Conservation (phyloP, 2,329 filamentous ascomycete species). For the Diaporthe capsici region DNA sequence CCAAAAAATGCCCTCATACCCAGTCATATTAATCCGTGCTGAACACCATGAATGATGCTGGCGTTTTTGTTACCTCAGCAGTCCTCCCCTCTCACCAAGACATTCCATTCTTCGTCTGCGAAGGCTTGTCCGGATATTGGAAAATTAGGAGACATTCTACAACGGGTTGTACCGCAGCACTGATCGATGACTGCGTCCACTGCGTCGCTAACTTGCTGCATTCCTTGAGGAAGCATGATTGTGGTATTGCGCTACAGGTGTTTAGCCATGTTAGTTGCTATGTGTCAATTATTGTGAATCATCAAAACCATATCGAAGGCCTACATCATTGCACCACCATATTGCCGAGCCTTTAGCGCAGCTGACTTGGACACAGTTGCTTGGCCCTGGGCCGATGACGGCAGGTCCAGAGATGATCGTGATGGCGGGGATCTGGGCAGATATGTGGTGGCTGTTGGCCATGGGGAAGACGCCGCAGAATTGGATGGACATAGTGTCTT, state of each 20-base stretch:
- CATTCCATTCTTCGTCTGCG: background rate
- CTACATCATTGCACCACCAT: slow-evolving; percentile 10
- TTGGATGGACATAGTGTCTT: background rate
- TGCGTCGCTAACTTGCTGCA: background rate
- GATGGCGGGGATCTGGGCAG: background rate
- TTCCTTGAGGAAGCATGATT: background rate
- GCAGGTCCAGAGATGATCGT: background rate
- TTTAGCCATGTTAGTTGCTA: rapidly evolving
- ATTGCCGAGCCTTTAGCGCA: background rate
- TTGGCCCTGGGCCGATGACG: background rate
- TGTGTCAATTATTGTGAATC: background rate
- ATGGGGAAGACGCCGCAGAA: background rate
- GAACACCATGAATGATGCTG: background rate
- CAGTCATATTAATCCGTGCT: background rate
- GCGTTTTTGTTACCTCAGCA: background rate
- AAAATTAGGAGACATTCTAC: background rate
- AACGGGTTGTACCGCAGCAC: background rate
- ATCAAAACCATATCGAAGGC: background rate
- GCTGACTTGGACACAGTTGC: background rate
- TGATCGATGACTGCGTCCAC: background rate
- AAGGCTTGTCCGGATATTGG: background rate
- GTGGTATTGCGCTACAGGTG: background rate
- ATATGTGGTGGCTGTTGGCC: background rate
- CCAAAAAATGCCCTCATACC: too few species aligned
- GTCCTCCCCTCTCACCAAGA: background rate